phyloP scores from a whole-genome alignment of 345 rosid species.

The Pelargonium nanum region DNA sequence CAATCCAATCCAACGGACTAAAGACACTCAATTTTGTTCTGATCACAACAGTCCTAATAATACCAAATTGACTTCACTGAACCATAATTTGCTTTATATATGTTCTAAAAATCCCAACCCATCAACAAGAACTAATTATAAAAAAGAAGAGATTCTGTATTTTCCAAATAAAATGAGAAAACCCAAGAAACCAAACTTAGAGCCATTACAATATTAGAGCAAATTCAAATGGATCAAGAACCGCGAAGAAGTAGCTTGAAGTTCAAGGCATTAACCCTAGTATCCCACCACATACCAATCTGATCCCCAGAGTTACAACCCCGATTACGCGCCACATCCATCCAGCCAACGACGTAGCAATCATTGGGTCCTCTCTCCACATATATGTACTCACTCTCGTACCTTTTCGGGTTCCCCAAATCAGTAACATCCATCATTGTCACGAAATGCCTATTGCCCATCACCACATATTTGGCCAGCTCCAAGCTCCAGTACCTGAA shows the following conservation, averaged over 20 bases:
- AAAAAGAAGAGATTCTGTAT: too few relatives aligned
- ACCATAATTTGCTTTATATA: too few relatives aligned
- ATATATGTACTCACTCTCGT: slow-evolving; percentile 14
- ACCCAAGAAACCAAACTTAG: too few relatives aligned
- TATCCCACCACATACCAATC: slow-evolving; percentile 29
- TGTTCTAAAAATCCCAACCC: too few relatives aligned
- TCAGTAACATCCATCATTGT: slow-evolving; percentile 23
- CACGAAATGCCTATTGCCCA: slow-evolving; percentile 18
- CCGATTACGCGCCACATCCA: slow-evolving; percentile 17
- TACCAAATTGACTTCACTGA: too few relatives aligned
- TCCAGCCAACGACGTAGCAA: slow-evolving; percentile 15
- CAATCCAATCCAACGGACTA: too few relatives aligned
- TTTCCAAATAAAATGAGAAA: too few relatives aligned
- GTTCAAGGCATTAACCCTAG: slow-evolving; percentile 11
- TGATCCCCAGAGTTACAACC: slow-evolving; percentile 17
- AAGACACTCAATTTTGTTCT: too few relatives aligned
- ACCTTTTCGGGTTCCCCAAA: slow-evolving; percentile 15
- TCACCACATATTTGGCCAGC: slow-evolving; percentile 9
- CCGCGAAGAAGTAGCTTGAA: slow-evolving; percentile 18
- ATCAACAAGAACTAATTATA: too few relatives aligned
- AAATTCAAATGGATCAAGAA: too few relatives aligned
- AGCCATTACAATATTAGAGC: background rate
- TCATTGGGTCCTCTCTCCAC: slow-evolving; percentile 19
- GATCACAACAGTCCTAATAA: too few relatives aligned
- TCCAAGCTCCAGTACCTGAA: slow-evolving; percentile 22